phyloP scores from a whole-genome alignment of 139 green algal species.

The Tetraselmis striata region DNA sequence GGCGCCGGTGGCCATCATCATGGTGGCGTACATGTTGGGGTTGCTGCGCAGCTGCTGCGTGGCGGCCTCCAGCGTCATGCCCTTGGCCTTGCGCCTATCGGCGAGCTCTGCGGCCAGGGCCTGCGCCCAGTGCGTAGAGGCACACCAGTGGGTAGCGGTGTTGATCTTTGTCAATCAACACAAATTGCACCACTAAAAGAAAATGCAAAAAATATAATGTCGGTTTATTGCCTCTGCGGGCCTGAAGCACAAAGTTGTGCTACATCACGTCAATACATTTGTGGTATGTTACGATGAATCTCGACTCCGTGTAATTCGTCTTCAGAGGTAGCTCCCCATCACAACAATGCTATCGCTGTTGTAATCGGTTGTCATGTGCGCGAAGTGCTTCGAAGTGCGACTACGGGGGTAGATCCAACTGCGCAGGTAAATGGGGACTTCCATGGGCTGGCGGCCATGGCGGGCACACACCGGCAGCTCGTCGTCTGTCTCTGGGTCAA shows the following conservation, averaged over 20 bases:
- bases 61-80: slow-evolving; percentile 58
- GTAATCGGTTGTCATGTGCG: too few relatives aligned
- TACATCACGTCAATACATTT: neutral
- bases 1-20: slow-evolving; percentile 74
- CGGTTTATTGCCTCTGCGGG: neutral
- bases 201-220: slow-evolving; percentile 1
- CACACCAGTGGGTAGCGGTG: neutral
- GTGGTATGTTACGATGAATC: neutral
- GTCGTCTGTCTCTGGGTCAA: slow-evolving; percentile 31
- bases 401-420: too few relatives aligned
- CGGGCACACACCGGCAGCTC: neutral
- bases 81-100: slow-evolving; percentile 62
- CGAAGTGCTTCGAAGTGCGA: too few relatives aligned
- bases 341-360: too few relatives aligned
- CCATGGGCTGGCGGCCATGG: neutral
- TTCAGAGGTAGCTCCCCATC: too few relatives aligned
- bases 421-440: slow-evolving; percentile 23
- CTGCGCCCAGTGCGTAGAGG: slow-evolving; percentile 10
- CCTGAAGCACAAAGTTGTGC: neutral
- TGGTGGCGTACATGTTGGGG: slow-evolving; percentile 40
- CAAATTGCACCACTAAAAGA: neutral
- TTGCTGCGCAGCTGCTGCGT: slow-evolving; percentile 43
- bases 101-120: slow-evolving; percentile 49
- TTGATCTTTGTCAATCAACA: slow-evolving; percentile 1
- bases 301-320: too few relatives aligned